phyloP scores from a whole-genome alignment of 2,329 filamentous ascomycete species.

The Scedosporium dehoogii region DNA sequence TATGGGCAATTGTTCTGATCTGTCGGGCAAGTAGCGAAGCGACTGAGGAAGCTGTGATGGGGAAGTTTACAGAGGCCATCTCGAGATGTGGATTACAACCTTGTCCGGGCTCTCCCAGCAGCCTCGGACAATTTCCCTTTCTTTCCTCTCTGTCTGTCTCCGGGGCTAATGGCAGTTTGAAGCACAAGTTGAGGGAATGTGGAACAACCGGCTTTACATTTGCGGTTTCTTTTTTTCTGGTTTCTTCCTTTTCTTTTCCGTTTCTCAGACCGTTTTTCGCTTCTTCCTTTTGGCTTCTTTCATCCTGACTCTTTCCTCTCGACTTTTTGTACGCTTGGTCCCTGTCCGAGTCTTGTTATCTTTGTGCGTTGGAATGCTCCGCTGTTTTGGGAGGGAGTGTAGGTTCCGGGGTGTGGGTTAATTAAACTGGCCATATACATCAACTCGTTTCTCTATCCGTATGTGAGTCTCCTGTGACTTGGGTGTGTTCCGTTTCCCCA shows the following conservation, averaged over 20 bases:
- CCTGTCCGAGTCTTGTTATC: background rate
- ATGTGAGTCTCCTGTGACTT: background rate
- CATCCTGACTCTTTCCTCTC: no score
- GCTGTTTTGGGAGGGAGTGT: background rate
- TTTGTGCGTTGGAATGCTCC: background rate
- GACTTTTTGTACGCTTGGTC: background rate
- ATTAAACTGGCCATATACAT: background rate
- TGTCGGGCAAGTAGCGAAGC: background rate
- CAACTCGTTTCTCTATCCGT: background rate
- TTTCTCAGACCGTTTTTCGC: slow-evolving; percentile 6
- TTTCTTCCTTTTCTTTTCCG: slow-evolving; percentile 8
- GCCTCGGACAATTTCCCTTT: background rate
- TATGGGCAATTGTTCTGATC: background rate
- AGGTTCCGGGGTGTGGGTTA: background rate
- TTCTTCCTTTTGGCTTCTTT: background rate
- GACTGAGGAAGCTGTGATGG: background rate
- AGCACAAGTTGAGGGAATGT: no score
- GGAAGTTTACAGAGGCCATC: background rate
- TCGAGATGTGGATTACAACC: background rate
- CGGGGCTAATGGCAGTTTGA: background rate
- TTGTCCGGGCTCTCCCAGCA: background rate
- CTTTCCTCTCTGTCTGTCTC: background rate
- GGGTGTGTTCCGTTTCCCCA: no score
- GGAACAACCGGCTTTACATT: no score
- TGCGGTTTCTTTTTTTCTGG: background rate